A percentile compares a stretch with the other conserved stretches of the same genome.
Conservation (phyloP, 495 filamentous ascomycete genomes). For the Aspergillus carlsbadensis region DNA sequence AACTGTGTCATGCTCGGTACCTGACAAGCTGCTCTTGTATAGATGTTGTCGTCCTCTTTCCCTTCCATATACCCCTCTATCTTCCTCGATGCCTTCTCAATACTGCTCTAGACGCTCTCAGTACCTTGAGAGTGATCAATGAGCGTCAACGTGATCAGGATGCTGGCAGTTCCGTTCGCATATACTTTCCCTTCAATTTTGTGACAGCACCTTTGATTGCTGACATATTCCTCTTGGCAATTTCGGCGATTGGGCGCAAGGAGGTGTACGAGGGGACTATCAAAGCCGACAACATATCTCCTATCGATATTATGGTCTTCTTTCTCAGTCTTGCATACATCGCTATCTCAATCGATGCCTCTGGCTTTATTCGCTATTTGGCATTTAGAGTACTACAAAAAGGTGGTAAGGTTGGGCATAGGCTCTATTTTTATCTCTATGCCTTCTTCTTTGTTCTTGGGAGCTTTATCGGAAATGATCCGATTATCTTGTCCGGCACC, state of each 20-base stretch:
- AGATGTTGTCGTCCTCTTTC: constrained; percentile 13
- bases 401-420: constrained; percentile 7
- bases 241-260: constrained; percentile 7
- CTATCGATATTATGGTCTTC: constrained; percentile 14
- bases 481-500: constrained; percentile 11
- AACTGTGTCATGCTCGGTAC: no score
- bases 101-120: neutral
- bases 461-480: constrained; percentile 10
- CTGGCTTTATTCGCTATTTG: constrained; percentile 12
- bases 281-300: constrained; percentile 10
- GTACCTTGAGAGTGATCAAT: neutral
- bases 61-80: constrained; percentile 7
- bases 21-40: neutral
- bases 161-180: neutral
- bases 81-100: neutral
- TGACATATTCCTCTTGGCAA: constrained; percentile 7
- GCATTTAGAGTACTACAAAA: constrained; percentile 14
- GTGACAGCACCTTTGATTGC: constrained; percentile 12
- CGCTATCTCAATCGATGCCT: constrained; percentile 15
- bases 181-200: constrained; percentile 12
- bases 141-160: neutral
- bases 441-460: constrained; percentile 12
- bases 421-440: constrained; percentile 10
- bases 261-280: constrained; percentile 13
- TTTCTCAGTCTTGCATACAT: constrained; percentile 15